A percentile compares a stretch with the other conserved stretches of the same genome.
These are phyloP conservation scores for Tuber umbilicatum DNA, from an alignment of 495 filamentous ascomycete species.

Conservation along the genomic window DNA sequence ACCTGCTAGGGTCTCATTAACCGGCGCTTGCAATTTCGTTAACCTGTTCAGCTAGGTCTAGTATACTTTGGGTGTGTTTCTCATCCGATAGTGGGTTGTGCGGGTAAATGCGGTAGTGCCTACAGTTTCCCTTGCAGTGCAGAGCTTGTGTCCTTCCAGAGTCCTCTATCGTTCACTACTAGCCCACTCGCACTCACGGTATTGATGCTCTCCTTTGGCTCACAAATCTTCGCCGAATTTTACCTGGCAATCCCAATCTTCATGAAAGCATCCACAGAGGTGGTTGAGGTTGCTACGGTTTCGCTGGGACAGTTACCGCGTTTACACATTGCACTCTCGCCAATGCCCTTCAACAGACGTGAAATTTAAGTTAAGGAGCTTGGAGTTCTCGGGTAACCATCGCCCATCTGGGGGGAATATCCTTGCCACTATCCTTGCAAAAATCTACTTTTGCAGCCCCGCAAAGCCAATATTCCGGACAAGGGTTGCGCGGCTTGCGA, in stretches of 20 bases:
- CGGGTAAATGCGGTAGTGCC: background rate
- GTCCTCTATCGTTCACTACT: background rate
- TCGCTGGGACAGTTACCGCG: background rate
- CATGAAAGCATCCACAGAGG: background rate
- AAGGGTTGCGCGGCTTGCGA: slow-evolving; percentile 9
- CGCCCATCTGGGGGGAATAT: slow-evolving; percentile 39
- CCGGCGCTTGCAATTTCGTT: too few species aligned
- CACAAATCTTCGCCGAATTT: background rate
- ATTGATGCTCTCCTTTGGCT: background rate
- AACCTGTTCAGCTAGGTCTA: too few species aligned
- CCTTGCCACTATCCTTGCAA: slow-evolving; percentile 44
- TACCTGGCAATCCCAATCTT: background rate
- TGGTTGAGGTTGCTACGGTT: background rate
- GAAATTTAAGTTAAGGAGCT: background rate
- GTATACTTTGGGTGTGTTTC: too few species aligned
- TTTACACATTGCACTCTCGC: background rate
- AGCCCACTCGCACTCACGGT: background rate
- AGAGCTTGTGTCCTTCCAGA: background rate
- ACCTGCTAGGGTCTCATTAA: too few species aligned
- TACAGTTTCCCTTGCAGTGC: background rate
- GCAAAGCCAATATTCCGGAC: slow-evolving; percentile 42
- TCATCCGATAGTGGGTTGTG: too few species aligned
- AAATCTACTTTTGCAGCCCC: slow-evolving; percentile 44
- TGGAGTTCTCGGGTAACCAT: background rate
- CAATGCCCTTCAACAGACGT: background rate